phyloP scores from a whole-genome alignment of 2,329 filamentous ascomycete genomes.

The Zarea fungicola region DNA sequence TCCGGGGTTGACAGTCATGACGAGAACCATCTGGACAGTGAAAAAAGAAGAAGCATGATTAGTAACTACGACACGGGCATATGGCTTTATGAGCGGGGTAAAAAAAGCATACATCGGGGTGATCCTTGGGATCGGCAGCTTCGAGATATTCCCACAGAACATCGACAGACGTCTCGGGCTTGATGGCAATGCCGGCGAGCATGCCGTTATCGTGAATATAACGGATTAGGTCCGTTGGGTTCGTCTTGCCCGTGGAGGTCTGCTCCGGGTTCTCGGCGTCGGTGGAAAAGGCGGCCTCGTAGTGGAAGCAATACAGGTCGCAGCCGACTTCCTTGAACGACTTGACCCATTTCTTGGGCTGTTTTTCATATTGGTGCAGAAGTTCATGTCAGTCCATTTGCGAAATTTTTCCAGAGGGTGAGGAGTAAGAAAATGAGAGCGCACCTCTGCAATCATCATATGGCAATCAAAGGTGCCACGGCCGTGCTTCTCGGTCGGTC shows the following conservation, averaged over 20 bases:
- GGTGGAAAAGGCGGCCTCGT: constrained; percentile 88
- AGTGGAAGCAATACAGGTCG: constrained; percentile 99
- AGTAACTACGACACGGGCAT: too few relatives aligned
- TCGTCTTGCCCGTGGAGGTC: constrained; percentile 66
- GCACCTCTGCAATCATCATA: constrained; percentile 98
- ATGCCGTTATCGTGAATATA: constrained; percentile 88
- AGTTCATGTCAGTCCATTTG: too few relatives aligned
- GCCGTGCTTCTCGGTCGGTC: constrained; percentile 62
- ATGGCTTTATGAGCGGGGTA: neutral
- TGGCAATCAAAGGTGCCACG: constrained; percentile 98
- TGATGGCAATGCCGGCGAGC: constrained; percentile 90
- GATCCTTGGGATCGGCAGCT: constrained; percentile 63
- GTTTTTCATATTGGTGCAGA: too few relatives aligned
- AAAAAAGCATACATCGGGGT: constrained; percentile 70
- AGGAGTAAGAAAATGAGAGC: constrained; percentile 14
- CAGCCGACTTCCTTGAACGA: constrained; percentile 92
- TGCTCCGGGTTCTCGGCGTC: constrained; percentile 75
- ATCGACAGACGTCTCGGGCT: constrained; percentile 84
- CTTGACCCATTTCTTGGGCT: constrained; percentile 98
- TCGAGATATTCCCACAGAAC: constrained; percentile 90
- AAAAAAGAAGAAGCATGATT: too few relatives aligned
- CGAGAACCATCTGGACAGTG: constrained; percentile 80
- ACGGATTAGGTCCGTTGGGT: constrained; percentile 75
- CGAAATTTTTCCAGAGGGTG: neutral
- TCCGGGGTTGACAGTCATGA: constrained; percentile 97